Evolutionary conservation across 1,139 yeast species (phyloP).

Genomic region (Zygoascus meyerae): DNA sequence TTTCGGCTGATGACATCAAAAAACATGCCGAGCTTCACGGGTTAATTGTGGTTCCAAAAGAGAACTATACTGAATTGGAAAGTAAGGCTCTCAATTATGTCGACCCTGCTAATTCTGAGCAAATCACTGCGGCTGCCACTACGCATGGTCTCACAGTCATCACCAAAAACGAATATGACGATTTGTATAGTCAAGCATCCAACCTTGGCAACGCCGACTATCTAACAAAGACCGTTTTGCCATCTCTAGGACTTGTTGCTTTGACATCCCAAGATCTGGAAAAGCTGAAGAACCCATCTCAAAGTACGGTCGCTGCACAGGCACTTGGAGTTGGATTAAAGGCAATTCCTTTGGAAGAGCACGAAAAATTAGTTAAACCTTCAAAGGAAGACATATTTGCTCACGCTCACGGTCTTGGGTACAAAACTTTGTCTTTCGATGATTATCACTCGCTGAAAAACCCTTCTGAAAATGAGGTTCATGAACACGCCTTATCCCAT

Average conservation of each 20-base stretch:
- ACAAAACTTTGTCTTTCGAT: conserved; percentile 24
- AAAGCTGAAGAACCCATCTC: conserved; percentile 17
- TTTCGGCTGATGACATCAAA: conserved; percentile 39
- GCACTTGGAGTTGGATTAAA: conserved; percentile 29
- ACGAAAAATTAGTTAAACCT: conserved; percentile 28
- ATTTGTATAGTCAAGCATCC: conserved; percentile 17
- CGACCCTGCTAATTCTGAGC: conserved; percentile 4
- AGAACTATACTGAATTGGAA: conserved; percentile 38
- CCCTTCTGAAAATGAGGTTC: conserved; percentile 3
- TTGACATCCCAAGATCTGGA: conserved; percentile 32
- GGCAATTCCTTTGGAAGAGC: conserved; percentile 27
- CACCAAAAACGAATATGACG: conserved; percentile 22
- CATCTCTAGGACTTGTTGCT: conserved; percentile 34
- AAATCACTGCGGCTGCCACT: conserved; percentile 24
- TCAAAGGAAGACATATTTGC: conserved; percentile 23
- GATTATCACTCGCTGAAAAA: conserved; percentile 23
- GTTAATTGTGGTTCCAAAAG: conserved; percentile 45
- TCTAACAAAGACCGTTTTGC: conserved; percentile 29
- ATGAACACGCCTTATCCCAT: conserved; percentile 16
- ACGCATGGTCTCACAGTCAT: conserved; percentile 27
- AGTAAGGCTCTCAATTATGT: conserved; percentile 14
- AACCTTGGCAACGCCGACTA: conserved; percentile 25
- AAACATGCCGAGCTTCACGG: conserved; percentile 47
- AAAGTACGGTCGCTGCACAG: conserved; percentile 14
- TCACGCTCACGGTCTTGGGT: conserved; percentile 26